Percentiles rank a stretch among this genome's conserved stretches.
phyloP scores from a whole-genome alignment of 2,329 filamentous ascomycete genomes.

The Leptosphaerulina australis region DNA sequence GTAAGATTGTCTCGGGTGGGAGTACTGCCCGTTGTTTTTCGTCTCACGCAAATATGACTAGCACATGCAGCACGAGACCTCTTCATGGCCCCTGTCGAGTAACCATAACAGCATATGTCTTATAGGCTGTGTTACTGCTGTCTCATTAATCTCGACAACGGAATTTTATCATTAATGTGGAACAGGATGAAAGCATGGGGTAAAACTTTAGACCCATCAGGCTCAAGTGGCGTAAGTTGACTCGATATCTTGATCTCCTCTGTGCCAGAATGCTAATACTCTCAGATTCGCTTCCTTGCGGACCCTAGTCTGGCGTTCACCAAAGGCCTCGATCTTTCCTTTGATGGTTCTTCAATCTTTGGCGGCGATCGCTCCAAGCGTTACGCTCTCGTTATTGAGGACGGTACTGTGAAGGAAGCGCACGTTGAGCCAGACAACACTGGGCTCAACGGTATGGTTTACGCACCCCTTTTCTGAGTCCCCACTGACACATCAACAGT shows the following conservation, averaged over 20 bases:
- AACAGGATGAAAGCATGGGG: constrained; percentile 88
- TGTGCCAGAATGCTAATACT: constrained; percentile 16
- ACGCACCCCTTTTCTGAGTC: background rate
- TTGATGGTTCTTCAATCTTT: constrained; percentile 80
- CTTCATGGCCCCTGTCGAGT: constrained; percentile 10
- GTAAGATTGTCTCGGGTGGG: constrained; percentile 24
- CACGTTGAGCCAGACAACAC: constrained; percentile 90
- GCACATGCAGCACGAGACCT: constrained; percentile 17
- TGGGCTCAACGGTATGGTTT: constrained; percentile 70
- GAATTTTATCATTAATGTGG: constrained; percentile 20
- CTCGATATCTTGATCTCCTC: background rate
- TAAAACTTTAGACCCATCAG: constrained; percentile 74
- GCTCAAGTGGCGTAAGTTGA: constrained; percentile 74
- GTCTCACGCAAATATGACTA: constrained; percentile 22
- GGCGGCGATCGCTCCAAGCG: constrained; percentile 84
- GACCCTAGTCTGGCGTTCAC: constrained; percentile 82
- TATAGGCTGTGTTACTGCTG: constrained; percentile 2
- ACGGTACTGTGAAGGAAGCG: constrained; percentile 81
- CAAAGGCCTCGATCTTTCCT: constrained; percentile 79
- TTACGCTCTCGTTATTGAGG: constrained; percentile 80
- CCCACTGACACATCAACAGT: constrained; percentile 27
- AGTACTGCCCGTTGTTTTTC: constrained; percentile 12
- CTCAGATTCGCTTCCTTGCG: constrained; percentile 83
- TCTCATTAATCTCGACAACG: background rate
- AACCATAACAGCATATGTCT: constrained; percentile 17